Evolutionary conservation across 352 stramenopile genomes (phyloP).

Genomic region (Globisporangium middletonii): DNA sequence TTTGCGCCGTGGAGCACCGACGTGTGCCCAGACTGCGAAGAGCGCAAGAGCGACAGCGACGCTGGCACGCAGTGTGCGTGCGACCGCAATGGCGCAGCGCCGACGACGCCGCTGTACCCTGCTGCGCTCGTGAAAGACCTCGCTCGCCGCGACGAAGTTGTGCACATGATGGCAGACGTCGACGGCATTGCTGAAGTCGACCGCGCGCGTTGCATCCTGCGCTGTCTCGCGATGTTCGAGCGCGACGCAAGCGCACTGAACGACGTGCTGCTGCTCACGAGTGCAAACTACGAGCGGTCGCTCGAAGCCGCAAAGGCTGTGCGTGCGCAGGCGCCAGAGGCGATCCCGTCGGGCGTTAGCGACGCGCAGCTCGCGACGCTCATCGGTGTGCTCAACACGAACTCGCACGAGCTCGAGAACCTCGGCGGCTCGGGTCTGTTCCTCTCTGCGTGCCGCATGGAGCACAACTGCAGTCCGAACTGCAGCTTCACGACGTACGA

Average conservation of each 20-base stretch:
- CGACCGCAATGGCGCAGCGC: slow-evolving; percentile 25
- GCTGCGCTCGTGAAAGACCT: slow-evolving; percentile 32
- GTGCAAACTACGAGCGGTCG: slow-evolving; percentile 35
- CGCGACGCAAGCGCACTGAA: slow-evolving; percentile 34
- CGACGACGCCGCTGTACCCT: slow-evolving; percentile 30
- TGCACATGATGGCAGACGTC: slow-evolving; percentile 45
- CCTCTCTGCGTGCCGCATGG: slow-evolving; percentile 62
- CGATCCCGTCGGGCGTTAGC: slow-evolving; percentile 48
- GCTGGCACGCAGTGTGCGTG: slow-evolving; percentile 21
- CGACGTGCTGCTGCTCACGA: slow-evolving; percentile 39
- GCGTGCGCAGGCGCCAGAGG: slow-evolving; percentile 36
- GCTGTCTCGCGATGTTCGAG: slow-evolving; percentile 58
- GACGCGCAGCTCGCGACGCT: slow-evolving; percentile 55
- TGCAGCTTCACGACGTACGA: slow-evolving; percentile 74
- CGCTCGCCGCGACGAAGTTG: slow-evolving; percentile 40
- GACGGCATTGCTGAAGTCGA: slow-evolving; percentile 68
- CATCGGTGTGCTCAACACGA: slow-evolving; percentile 70
- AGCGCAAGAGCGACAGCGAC: slow-evolving; percentile 18
- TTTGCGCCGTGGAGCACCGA: slow-evolving; percentile 63
- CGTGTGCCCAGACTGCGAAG: slow-evolving; percentile 49
- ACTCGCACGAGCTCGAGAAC: slow-evolving; percentile 72
- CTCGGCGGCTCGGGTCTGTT: slow-evolving; percentile 67
- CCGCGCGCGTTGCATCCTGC: slow-evolving; percentile 62
- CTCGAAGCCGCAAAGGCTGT: slow-evolving; percentile 34
- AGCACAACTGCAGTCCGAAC: slow-evolving; percentile 68